A percentile compares a stretch with the other conserved stretches of the same genome.
Conservation (phyloP, 148 eudicot genomes). For the Rhododendron ovatum region DNA sequence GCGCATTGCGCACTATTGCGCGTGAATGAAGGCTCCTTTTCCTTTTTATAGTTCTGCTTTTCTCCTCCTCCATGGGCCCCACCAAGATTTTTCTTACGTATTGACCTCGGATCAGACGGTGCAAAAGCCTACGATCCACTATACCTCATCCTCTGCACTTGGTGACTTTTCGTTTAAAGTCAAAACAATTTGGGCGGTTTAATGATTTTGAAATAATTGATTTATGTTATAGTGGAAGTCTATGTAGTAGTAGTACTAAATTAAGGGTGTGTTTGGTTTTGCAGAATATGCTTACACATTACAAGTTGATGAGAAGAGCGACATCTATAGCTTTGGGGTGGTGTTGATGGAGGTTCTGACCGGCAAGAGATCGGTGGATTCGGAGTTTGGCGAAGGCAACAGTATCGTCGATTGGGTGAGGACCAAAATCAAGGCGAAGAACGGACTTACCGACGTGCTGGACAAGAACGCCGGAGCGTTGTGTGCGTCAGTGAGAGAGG, state of each 20-base stretch:
- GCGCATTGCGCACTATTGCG: conserved; percentile 24
- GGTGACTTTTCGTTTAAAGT: not conserved
- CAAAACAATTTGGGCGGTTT: conserved; percentile 9
- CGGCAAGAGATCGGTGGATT: conserved; percentile 69
- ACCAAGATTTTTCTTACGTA: conserved; percentile 3
- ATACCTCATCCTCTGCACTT: not conserved
- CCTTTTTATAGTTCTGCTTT: conserved; percentile 11
- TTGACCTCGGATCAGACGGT: not conserved
- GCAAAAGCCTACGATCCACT: not conserved
- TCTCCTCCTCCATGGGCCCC: conserved; percentile 18
- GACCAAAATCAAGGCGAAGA: conserved; percentile 55
- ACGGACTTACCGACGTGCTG: conserved; percentile 47
- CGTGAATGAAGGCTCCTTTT: conserved; percentile 30
- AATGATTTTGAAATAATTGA: not conserved
- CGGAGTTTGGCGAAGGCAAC: conserved; percentile 84
- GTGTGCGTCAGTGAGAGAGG: conserved; percentile 67
- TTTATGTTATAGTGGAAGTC: not conserved
- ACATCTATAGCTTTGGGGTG: conserved; percentile 89
- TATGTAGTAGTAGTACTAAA: not conserved
- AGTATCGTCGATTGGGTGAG: conserved; percentile 90
- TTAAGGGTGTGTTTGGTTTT: not conserved
- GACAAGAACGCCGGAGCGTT: conserved; percentile 83
- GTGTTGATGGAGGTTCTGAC: conserved; percentile 71
- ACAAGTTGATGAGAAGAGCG: conserved; percentile 97
- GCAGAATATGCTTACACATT: conserved; percentile 90